These are phyloP conservation scores for Torulaspora maleeae DNA, from an alignment of 805 yeast species.

Conservation along the genomic window DNA sequence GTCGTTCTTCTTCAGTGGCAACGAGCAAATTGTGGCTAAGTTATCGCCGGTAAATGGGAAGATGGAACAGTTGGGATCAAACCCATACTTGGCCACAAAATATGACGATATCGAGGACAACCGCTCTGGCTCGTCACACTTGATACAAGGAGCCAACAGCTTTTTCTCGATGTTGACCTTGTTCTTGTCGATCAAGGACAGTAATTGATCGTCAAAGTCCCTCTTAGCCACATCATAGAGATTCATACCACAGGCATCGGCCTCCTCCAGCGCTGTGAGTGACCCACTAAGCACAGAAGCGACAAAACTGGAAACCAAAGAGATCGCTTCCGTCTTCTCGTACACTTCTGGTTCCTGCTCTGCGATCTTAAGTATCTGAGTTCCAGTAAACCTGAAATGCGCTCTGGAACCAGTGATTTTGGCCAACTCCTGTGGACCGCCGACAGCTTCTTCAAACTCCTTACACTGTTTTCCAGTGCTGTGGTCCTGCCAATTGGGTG, in stretches of 20 bases:
- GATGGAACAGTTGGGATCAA: constrained; percentile 51
- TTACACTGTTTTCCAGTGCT: constrained; percentile 68
- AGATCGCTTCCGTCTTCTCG: constrained; percentile 53
- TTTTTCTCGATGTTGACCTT: constrained; percentile 38
- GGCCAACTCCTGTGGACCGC: constrained; percentile 58
- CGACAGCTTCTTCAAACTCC: constrained; percentile 55
- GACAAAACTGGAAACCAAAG: constrained; percentile 74
- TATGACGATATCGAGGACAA: constrained; percentile 53
- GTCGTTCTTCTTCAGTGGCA: constrained; percentile 74
- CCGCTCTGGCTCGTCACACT: constrained; percentile 42
- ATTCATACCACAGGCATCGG: constrained; percentile 94
- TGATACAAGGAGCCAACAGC: constrained; percentile 36
- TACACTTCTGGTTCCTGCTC: constrained; percentile 50
- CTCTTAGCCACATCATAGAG: constrained; percentile 63
- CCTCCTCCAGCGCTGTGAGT: constrained; percentile 63
- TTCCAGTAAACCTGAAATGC: constrained; percentile 85
- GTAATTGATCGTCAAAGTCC: constrained; percentile 52
- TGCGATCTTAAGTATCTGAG: constrained; percentile 77
- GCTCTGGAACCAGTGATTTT: constrained; percentile 77
- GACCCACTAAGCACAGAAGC: constrained; percentile 66
- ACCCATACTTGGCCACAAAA: constrained; percentile 61
- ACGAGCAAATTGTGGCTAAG: constrained; percentile 77
- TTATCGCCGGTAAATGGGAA: constrained; percentile 88
- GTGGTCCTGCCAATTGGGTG: constrained; percentile 96
- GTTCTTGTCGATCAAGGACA: constrained; percentile 39